Base-by-base conservation (phyloP, 176 grass and related monocot species). In the Saccharum officinarum region DNA sequence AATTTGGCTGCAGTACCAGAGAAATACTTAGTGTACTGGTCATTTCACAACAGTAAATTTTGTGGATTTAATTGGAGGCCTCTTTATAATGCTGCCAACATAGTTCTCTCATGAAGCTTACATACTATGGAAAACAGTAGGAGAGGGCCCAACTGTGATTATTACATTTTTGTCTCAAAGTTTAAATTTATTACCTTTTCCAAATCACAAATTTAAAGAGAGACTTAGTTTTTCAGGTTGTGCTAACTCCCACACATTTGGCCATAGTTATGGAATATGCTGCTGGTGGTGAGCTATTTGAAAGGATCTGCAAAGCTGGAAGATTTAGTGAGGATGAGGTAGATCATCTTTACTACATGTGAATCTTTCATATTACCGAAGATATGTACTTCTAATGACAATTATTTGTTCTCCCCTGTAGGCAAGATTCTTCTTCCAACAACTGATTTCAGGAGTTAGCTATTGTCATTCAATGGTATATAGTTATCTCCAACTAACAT, bases 181-280 rank as follows among this genome's bases (percentile, higher is more conserved):
- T 61, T 81, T 87, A 75, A 73, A 76, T 80, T 33, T 70, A 6
- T 46, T 34, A 20, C 10, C 31, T 37, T 84, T 75, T 77, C 63
- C 22, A 63, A 36, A 69, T 72, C 84, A 66, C 28, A 66, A 80
- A 72, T 73, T 84, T 80, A 82, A 83, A 88, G 55, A 81, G 31
- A 40, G 46, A 25, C 54, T 89, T 90, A 86, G 73, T 82, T 85
- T 94, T 92, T 89, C 89, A 98, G 96, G 96, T 98, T 84, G 90
- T 93, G 77, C 87, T 98, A 75, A 95, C 96, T 81, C 91, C 96
- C n/a, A 95, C 96, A 8, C 96, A 98, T 95, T 91, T 98, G 68
- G 96, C 96, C 82, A 98, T 98, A 87, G 89, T 98, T 63, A 98
- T 98, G 96, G 96, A 98, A 82, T 98, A 98, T 66, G 96, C 96